A percentile compares a stretch with the other conserved stretches of the same genome.
phyloP scores from a whole-genome alignment of 2,329 filamentous ascomycete species.

The Scedosporium boydii region DNA sequence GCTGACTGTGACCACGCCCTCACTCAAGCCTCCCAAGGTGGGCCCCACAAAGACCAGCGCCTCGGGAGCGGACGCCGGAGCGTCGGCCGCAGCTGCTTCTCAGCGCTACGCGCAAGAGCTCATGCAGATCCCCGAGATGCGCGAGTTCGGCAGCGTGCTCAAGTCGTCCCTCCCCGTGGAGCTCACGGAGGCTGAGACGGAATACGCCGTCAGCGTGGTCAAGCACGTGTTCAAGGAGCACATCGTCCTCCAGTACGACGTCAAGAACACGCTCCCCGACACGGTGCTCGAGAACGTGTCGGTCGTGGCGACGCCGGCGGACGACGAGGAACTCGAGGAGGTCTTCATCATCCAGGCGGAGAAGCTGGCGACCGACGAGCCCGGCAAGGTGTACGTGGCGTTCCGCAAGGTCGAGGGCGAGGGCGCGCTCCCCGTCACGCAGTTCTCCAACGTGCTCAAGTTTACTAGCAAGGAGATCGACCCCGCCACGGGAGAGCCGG shows the following conservation, averaged over 20 bases:
- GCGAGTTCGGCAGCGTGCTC: constrained; percentile 79
- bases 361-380: constrained; percentile 72
- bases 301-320: constrained; percentile 66
- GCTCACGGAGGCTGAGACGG: constrained; percentile 92
- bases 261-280: constrained; percentile 92
- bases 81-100: constrained; percentile 67
- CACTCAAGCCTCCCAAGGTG: constrained; percentile 83
- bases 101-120: constrained; percentile 87
- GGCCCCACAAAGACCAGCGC: constrained; percentile 64
- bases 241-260: constrained; percentile 88
- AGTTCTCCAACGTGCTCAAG: constrained; percentile 87
- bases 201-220: constrained; percentile 87
- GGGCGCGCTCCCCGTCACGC: constrained; percentile 64
- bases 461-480: constrained; percentile 99
- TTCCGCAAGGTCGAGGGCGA: constrained; percentile 79
- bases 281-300: constrained; percentile 87
- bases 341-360: constrained; percentile 89
- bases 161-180: constrained; percentile 83
- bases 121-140: constrained; percentile 81
- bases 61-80: constrained; percentile 62
- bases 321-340: constrained; percentile 78
- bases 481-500: constrained; percentile 82
- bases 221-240: constrained; percentile 99
- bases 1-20: constrained; percentile 83
- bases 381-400: constrained; percentile 88